These are phyloP conservation scores for Aspergillus glaucus DNA, from an alignment of 2,329 filamentous ascomycete species.

Conservation along the genomic window DNA sequence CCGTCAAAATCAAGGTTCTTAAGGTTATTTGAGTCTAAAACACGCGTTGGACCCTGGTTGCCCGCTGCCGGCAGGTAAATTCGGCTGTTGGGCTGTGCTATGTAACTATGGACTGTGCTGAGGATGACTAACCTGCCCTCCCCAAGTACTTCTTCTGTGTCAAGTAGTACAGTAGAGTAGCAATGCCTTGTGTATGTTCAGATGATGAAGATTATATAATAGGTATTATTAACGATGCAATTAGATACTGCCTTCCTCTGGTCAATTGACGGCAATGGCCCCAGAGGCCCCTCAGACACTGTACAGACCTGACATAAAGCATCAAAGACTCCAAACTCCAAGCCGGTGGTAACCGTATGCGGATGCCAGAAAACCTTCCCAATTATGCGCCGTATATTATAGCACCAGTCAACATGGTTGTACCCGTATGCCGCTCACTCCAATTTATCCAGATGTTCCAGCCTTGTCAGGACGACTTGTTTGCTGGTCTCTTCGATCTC, in stretches of 20 bases:
- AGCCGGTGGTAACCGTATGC: conserved; percentile 14
- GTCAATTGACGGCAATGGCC: neutral
- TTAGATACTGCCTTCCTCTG: neutral
- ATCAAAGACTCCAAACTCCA: conserved; percentile 12
- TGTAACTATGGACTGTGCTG: neutral
- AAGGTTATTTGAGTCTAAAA: conserved; percentile 18
- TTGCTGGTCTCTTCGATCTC: conserved; percentile 99
- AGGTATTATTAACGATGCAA: neutral
- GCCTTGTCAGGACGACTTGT: conserved; percentile 85
- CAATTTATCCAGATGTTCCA: conserved; percentile 94
- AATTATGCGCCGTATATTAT: conserved; percentile 1
- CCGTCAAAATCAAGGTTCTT: neutral
- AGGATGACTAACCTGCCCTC: neutral
- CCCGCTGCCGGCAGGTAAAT: neutral
- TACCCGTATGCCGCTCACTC: conserved; percentile 52
- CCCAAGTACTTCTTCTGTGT: no score
- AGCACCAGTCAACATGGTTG: neutral
- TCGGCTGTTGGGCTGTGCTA: neutral
- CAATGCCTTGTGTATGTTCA: no score
- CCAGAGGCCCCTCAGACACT: neutral
- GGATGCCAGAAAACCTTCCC: conserved; percentile 6
- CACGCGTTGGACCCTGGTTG: neutral
- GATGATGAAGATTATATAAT: no score
- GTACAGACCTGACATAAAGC: neutral
- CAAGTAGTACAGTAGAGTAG: no score